phyloP scores from a whole-genome alignment of 2,329 filamentous ascomycete species.

The Trichoderma gracile region DNA sequence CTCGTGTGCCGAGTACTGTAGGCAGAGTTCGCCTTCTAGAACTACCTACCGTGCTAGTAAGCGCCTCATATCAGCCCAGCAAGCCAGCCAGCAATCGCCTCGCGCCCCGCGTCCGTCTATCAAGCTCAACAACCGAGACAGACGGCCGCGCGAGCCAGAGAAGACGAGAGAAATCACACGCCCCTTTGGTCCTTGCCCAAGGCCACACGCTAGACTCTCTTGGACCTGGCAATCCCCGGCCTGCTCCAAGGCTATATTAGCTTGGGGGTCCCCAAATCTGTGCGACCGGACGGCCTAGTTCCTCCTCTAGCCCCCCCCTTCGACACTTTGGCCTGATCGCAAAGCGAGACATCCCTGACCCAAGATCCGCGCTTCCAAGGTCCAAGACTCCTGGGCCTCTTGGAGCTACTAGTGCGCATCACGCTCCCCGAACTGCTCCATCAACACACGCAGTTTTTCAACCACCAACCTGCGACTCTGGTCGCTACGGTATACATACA shows the following conservation, averaged over 20 bases:
- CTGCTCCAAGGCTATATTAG: constrained; percentile 44
- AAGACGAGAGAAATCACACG: not conserved
- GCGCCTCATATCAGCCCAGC: constrained; percentile 20
- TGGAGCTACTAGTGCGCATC: constrained; percentile 25
- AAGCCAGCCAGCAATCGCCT: not conserved
- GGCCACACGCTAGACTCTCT: constrained; percentile 40
- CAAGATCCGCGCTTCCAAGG: constrained; percentile 31
- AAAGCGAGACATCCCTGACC: constrained; percentile 31
- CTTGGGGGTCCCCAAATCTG: constrained; percentile 40
- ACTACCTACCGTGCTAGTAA: constrained; percentile 1
- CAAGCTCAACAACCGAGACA: not conserved
- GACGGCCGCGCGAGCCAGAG: not conserved
- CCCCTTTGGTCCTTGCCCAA: constrained; percentile 29
- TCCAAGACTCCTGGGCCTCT: constrained; percentile 24
- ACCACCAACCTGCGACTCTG: constrained; percentile 9
- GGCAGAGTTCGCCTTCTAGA: constrained; percentile 22
- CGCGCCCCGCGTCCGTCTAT: constrained; percentile 24
- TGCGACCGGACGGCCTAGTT: constrained; percentile 24
- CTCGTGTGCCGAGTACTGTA: not conserved
- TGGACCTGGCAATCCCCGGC: constrained; percentile 39
- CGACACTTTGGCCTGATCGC: constrained; percentile 32
- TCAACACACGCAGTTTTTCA: constrained; percentile 19
- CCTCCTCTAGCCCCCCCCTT: constrained; percentile 31
- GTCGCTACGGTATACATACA: constrained; percentile 18
- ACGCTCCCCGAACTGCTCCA: constrained; percentile 21